Base-by-base conservation (phyloP, 1,139 yeast genomes). In the Blastobotrys illinoisensis region DNA sequence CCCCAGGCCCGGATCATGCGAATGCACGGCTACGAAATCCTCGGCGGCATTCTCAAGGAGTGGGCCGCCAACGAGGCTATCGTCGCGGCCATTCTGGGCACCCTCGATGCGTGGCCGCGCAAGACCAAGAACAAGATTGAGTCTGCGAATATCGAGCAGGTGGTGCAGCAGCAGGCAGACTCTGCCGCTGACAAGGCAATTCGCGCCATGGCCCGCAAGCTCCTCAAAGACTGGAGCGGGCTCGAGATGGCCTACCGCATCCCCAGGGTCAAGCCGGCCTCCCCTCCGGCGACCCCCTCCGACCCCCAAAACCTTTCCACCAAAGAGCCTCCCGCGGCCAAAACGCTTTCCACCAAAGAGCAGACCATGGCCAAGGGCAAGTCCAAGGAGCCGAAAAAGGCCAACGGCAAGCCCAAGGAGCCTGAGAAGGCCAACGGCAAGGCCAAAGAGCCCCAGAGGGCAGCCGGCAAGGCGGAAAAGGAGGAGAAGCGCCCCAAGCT, bases 21-120 rank as follows among this genome's bases (percentile, higher is more conserved):
- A 58, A 77, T 89, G 66, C 99, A 91, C 67, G 99, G 99, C 6
- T 88, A 90, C 70, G 86, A 86, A 64, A 84, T 95, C 11, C 76
- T 91, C 54, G 80, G 87, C 14, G 79, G 82, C 19, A 71, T 88
- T 9, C 68, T 88, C 50, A 76, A 79, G 54, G 76, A 67, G 48
- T 65, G 71, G 67, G 60, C 67, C 54, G 60, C 68, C 58, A 67
- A 66, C 16, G 72, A 68, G 0, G 65, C 81, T 50, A 74, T 78
- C 6, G 64, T 70, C 6, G 40, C 16, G 9, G 11, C 21, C 11
- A 47, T 50, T 19, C 58, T 64, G 16, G 54, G 58, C 1, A 71
- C 76, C 65, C 71, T 90, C 53, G 74, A 75, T 43, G 74, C 75
- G 54, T 88, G 97, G 91, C 98, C 98, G 4, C 78, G 80, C 51